Evolutionary conservation across 495 filamentous ascomycete species (phyloP).

Genomic region (Talaromyces trachyspermus): DNA sequence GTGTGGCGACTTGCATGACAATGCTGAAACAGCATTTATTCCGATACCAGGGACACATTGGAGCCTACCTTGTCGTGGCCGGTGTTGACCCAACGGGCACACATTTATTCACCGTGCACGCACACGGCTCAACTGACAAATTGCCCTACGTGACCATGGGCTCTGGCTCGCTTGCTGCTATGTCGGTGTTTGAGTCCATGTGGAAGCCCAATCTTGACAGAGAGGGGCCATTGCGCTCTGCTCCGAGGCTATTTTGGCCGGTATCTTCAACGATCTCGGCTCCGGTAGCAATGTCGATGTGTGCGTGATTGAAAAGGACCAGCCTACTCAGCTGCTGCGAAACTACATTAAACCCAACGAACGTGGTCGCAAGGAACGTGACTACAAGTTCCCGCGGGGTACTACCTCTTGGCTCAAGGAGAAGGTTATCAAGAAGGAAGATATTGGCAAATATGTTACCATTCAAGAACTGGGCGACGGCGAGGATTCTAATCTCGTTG

Average conservation of each 20-base stretch:
- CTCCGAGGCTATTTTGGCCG: conserved; percentile 83
- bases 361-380: conserved; percentile 81
- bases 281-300: conserved; percentile 97
- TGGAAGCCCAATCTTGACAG: conserved; percentile 78
- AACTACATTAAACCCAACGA: conserved; percentile 91
- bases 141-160: conserved; percentile 99
- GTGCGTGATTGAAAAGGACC: conserved; percentile 85
- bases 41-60: conserved; percentile 95
- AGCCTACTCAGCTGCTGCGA: conserved; percentile 77
- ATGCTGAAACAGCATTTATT: conserved; percentile 99
- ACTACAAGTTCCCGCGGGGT: conserved; percentile 81
- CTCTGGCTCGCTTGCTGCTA: conserved; percentile 88
- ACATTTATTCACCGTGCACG: conserved; percentile 97
- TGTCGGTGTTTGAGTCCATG: conserved; percentile 95
- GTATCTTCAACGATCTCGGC: conserved; percentile 99
- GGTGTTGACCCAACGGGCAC: conserved; percentile 94
- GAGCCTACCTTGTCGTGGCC: conserved; percentile 95
- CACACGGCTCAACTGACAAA: conserved; percentile 97
- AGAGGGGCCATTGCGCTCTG: conserved; percentile 79
- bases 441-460: conserved; percentile 91
- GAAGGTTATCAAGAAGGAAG: conserved; percentile 84
- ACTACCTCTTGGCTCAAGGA: conserved; percentile 92
- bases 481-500: conserved; percentile 53
- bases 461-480: conserved; percentile 69
- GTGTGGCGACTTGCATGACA: conserved; percentile 99